These are phyloP conservation scores for Viridothelium virens DNA, from an alignment of 495 filamentous ascomycete species.

Conservation along the genomic window DNA sequence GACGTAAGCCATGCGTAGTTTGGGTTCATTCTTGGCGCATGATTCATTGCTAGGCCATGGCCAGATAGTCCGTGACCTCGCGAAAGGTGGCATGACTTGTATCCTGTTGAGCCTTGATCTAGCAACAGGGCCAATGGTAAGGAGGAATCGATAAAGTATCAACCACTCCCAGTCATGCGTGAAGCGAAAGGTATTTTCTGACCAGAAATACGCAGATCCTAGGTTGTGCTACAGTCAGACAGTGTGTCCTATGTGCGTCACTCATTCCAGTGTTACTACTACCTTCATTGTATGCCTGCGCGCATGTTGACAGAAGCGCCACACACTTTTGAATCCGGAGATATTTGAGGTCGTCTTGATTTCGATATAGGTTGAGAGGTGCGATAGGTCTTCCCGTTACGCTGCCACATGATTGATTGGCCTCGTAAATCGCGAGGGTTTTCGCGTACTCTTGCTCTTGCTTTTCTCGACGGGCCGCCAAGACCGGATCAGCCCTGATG, in stretches of 20 bases:
- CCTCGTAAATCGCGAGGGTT: neutral
- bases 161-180: neutral
- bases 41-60: no score
- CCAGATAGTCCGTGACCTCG: neutral
- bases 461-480: neutral
- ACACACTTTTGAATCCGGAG: neutral
- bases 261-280: neutral
- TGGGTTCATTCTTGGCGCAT: neutral
- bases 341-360: neutral
- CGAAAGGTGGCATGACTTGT: neutral
- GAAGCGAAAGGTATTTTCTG: slow-evolving; percentile 4
- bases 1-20: neutral
- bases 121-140: neutral
- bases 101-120: neutral
- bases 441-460: neutral
- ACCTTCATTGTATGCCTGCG: neutral
- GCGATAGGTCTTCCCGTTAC: neutral
- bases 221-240: neutral
- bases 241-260: neutral
- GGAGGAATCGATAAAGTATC: slow-evolving; percentile 1
- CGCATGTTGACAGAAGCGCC: neutral
- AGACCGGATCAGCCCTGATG: neutral
- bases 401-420: neutral
- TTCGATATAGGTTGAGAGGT: neutral
- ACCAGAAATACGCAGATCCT: slow-evolving; percentile 7